These are phyloP conservation scores for Solanum chilense DNA, from an alignment of 257 asterid genomes.

Conservation along the genomic window DNA sequence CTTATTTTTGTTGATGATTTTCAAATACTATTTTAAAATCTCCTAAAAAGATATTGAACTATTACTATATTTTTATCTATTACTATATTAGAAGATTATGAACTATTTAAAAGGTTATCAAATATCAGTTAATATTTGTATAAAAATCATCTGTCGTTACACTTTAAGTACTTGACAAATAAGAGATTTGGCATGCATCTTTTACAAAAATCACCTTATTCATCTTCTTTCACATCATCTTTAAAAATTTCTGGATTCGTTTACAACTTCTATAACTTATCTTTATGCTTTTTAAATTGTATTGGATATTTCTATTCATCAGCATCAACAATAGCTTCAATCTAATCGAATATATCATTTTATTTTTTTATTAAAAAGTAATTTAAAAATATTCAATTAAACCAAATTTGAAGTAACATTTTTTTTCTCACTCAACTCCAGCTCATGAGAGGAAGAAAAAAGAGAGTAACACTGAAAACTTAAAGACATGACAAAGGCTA, in stretches of 20 bases:
- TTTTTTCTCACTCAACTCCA: background rate
- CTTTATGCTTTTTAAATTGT: background rate
- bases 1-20: no score
- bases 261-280: background rate
- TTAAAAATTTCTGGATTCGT: background rate
- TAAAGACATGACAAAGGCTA: background rate
- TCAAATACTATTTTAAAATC: background rate
- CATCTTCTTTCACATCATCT: background rate
- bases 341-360: background rate
- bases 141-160: background rate
- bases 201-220: background rate
- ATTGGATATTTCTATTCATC: no score
- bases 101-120: background rate
- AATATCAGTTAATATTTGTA: background rate
- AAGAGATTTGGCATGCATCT: background rate
- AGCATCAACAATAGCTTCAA: background rate
- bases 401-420: background rate
- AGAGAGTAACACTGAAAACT: background rate
- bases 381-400: background rate
- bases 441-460: background rate
- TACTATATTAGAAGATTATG: background rate
- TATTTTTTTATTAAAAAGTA: no score
- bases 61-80: background rate
- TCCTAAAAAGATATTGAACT: background rate
- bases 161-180: background rate